These are phyloP conservation scores for Ganoderma sinense DNA, from an alignment of 1,284 basidiomycete genomes.

Conservation along the genomic window DNA sequence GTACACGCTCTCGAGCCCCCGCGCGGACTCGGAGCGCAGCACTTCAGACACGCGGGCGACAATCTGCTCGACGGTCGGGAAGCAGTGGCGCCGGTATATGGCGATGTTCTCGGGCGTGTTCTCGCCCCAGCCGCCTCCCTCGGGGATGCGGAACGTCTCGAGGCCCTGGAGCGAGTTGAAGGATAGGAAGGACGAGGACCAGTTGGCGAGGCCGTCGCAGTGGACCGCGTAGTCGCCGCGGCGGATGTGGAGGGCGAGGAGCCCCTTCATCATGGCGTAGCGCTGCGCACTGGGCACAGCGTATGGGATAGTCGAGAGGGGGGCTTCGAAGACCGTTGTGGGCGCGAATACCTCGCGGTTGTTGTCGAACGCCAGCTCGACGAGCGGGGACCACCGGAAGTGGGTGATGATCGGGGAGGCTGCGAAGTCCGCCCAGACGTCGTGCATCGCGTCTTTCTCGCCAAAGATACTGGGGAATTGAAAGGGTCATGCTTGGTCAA, in stretches of 20 bases:
- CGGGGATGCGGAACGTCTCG: conserved; percentile 39
- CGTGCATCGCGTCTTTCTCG: conserved; percentile 50
- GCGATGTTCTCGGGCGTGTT: conserved; percentile 32
- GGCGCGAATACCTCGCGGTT: conserved; percentile 46
- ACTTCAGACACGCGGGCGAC: conserved; percentile 50
- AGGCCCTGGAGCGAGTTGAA: conserved; percentile 51
- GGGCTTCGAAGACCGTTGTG: conserved; percentile 18
- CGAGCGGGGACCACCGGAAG: conserved; percentile 69
- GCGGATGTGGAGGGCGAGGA: conserved; percentile 67
- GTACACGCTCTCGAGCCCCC: conserved; percentile 50
- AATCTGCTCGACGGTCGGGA: conserved; percentile 54
- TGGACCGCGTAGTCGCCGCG: conserved; percentile 66
- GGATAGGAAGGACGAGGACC: conserved; percentile 48
- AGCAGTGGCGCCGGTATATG: conserved; percentile 54
- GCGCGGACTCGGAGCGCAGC: conserved; percentile 32
- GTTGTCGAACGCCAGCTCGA: conserved; percentile 52
- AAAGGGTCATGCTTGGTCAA: not conserved
- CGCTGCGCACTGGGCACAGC: conserved; percentile 28
- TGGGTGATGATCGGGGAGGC: conserved; percentile 57
- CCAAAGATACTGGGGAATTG: conserved; percentile 58
- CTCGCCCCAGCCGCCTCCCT: conserved; percentile 34
- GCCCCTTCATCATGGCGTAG: conserved; percentile 43
- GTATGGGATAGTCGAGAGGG: conserved; percentile 19
- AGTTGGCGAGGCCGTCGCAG: conserved; percentile 54
- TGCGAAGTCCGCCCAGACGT: conserved; percentile 52